phyloP scores from a whole-genome alignment of 2,329 filamentous ascomycete genomes.

The Fusarium pseudonygamai region DNA sequence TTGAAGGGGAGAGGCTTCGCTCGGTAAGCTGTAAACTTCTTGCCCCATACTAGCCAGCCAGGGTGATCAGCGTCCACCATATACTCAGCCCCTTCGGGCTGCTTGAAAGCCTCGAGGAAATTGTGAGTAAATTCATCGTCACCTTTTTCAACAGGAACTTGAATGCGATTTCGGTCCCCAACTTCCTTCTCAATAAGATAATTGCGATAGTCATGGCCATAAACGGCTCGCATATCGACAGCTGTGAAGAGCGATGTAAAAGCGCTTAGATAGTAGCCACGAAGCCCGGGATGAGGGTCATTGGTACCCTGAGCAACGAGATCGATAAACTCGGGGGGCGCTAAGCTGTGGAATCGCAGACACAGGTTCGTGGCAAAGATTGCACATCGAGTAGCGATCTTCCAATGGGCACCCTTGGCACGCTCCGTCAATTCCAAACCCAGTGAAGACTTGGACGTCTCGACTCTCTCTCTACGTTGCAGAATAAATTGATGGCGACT shows the following conservation, averaged over 20 bases:
- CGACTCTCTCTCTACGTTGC: constrained; percentile 78
- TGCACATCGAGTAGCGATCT: constrained; percentile 88
- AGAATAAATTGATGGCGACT: constrained; percentile 75
- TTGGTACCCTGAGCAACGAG: constrained; percentile 85
- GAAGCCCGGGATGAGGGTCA: constrained; percentile 87
- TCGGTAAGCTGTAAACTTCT: constrained; percentile 82
- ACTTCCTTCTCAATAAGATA: constrained; percentile 82
- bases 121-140: constrained; percentile 81
- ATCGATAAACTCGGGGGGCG: constrained; percentile 82
- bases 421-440: constrained; percentile 83
- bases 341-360: constrained; percentile 89
- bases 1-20: constrained; percentile 74
- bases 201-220: constrained; percentile 86
- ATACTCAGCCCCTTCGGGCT: constrained; percentile 75
- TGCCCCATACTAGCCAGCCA: constrained; percentile 96
- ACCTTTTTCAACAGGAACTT: constrained; percentile 76
- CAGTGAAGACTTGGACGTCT: constrained; percentile 82
- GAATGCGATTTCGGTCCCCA: constrained; percentile 77
- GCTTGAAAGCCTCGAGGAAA: constrained; percentile 80
- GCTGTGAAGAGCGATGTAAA: constrained; percentile 82
- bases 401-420: constrained; percentile 90
- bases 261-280: constrained; percentile 82
- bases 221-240: constrained; percentile 86
- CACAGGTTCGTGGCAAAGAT: constrained; percentile 92
- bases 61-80: constrained; percentile 93